Base-by-base conservation (phyloP, 1,139 yeast genomes). In the Kodamaea sp. region DNA sequence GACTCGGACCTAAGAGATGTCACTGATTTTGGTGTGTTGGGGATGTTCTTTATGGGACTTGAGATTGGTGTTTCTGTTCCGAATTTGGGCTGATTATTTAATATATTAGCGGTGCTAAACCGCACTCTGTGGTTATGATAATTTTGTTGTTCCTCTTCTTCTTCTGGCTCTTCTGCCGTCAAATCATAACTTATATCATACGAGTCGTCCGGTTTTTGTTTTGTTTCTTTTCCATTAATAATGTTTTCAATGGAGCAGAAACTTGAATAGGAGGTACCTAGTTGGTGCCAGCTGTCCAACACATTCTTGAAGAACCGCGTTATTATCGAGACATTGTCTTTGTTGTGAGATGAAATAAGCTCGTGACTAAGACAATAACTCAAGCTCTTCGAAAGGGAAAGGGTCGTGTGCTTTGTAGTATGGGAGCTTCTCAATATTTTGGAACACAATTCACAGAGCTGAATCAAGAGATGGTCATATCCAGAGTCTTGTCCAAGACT, bases 361-460 rank as follows among this genome's bases (percentile, higher is more conserved):
- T 76, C 78, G 39, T 77, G 78, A 38, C 80, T 73, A 24, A 80
- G 46, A 19, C 80, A 68, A 31, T 76, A 73, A 7, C 76, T 60
- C 27, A 79, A 51, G 19, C 77, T 59, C 48, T 70, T 76, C 23
- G 81, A 61, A 24, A 80, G 47, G 1, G 78, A 59, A 15, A 55
- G 55, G 6, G 71, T 46, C 6, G 66, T 69, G 44, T 78, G 82
- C 38, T 63, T 67, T 2, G 84, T 76, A 0, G 44, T 38, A 22
- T 27, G 28, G 2, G 52, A 48, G 4, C 50, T 28, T 31, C 60
- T 55, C 10, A 73, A 43, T 14, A 76, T 53, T 7, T 59, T 54
- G 13, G 57, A 41, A 37, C 73, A 63, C 18, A 76, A 51, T 18
- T 69, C 69, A 31, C 73, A 58, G 11, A 76, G 47, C 37, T 72